Evolutionary conservation across 1,284 basidiomycete species (phyloP).

Genomic region (Trichosporon sp.): DNA sequence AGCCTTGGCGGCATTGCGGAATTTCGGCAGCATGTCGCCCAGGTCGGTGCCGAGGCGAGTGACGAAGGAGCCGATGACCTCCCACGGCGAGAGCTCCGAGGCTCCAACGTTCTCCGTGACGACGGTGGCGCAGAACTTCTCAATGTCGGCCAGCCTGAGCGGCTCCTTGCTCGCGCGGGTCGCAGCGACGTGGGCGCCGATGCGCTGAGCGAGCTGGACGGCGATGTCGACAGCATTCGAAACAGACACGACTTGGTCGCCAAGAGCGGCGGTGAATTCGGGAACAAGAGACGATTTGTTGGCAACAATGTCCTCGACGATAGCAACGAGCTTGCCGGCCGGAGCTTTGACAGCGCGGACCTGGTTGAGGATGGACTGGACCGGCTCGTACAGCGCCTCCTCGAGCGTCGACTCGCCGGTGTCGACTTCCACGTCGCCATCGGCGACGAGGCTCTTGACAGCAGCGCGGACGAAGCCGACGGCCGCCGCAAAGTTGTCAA

Average conservation of each 20-base stretch:
- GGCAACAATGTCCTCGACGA: constrained; percentile 70
- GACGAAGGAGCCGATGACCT: constrained; percentile 65
- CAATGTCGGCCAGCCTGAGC: constrained; percentile 66
- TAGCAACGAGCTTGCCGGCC: constrained; percentile 78
- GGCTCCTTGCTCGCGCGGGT: constrained; percentile 67
- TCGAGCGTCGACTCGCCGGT: constrained; percentile 67
- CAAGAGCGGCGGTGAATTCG: constrained; percentile 64
- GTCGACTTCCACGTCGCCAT: constrained; percentile 66
- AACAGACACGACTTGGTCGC: constrained; percentile 63
- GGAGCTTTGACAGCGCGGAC: constrained; percentile 71
- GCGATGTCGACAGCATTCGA: constrained; percentile 82
- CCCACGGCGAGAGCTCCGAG: constrained; percentile 63
- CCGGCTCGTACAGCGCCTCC: constrained; percentile 66
- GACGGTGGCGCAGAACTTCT: constrained; percentile 66
- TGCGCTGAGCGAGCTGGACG: constrained; percentile 82
- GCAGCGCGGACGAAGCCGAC: constrained; percentile 80
- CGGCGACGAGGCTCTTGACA: constrained; percentile 63
- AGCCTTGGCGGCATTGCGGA: constrained; percentile 65
- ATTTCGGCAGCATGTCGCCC: constrained; percentile 61
- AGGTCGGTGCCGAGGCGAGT: constrained; percentile 65
- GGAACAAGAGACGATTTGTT: constrained; percentile 66
- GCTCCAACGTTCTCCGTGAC: constrained; percentile 47
- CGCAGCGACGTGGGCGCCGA: constrained; percentile 71
- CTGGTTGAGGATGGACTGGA: constrained; percentile 73
- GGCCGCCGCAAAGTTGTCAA: constrained; percentile 86